phyloP scores from a whole-genome alignment of 306 rosid species.

The Geum urbanum region DNA sequence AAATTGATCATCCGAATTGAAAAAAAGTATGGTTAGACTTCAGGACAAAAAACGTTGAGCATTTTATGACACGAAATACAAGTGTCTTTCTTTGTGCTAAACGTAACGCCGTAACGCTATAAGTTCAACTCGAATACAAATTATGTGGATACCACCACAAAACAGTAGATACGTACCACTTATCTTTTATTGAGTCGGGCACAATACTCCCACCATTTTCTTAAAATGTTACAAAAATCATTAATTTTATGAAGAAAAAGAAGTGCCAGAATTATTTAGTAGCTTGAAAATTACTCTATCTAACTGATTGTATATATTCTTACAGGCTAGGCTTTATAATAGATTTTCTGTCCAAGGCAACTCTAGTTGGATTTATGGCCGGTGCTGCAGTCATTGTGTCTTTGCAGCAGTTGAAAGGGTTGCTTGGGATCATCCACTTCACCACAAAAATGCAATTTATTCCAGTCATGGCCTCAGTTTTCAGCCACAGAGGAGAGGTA shows the following conservation, averaged over 20 bases:
- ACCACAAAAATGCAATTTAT: conserved; percentile 76
- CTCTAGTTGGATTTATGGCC: conserved; percentile 89
- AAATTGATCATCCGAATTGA: no score
- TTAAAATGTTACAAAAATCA: no score
- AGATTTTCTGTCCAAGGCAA: conserved; percentile 95
- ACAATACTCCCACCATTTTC: no score
- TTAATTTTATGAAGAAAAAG: no score
- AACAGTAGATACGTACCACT: background rate
- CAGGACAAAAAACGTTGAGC: no score
- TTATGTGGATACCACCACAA: background rate
- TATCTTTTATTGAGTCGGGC: background rate
- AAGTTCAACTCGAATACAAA: no score
- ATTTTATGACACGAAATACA: no score
- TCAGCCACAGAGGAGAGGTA: conserved; percentile 65
- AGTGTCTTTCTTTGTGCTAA: no score
- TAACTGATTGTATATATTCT: background rate
- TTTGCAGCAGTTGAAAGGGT: conserved; percentile 84
- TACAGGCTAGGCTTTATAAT: conserved; percentile 86
- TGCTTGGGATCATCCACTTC: conserved; percentile 81
- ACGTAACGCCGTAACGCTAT: no score
- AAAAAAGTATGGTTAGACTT: no score
- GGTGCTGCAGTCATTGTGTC: conserved; percentile 98
- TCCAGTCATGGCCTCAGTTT: conserved; percentile 68
- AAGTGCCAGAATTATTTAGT: background rate
- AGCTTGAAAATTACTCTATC: background rate